Conservation (phyloP, 257 asterid species). For the Fraxinus cuspidata region DNA sequence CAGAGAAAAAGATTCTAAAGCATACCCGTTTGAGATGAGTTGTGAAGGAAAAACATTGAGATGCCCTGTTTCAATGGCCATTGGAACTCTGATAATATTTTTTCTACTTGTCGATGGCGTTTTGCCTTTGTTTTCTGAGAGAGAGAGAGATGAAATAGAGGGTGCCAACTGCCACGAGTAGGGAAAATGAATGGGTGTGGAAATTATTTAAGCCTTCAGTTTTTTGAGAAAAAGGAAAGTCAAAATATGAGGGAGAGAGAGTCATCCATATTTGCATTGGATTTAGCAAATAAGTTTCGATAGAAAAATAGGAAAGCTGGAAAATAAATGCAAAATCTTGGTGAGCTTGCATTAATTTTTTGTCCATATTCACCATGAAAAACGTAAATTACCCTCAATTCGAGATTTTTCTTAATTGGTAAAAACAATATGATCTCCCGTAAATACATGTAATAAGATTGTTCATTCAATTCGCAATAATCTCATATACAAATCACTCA, state of each 20-base stretch:
- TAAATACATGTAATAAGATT: no score
- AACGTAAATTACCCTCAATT: no score
- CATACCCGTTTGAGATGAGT: slow-evolving; percentile 39
- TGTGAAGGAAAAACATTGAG: slow-evolving; percentile 39
- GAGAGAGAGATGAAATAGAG: slow-evolving; percentile 1
- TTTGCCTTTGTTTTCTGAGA: not conserved
- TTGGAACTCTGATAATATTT: not conserved
- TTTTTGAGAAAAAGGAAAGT: slow-evolving; percentile 22
- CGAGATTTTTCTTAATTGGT: no score
- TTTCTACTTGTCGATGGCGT: not conserved
- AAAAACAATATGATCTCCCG: no score
- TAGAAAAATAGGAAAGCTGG: no score
- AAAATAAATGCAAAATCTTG: no score
- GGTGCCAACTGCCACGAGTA: slow-evolving; percentile 26
- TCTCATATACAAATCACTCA: no score
- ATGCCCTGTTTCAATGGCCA: slow-evolving; percentile 53
- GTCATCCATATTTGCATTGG: slow-evolving; percentile 21
- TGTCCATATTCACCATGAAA: no score
- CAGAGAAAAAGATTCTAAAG: not conserved
- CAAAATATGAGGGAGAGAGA: slow-evolving; percentile 22
- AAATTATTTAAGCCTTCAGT: slow-evolving; percentile 32
- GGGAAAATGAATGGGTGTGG: slow-evolving; percentile 21
- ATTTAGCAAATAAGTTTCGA: no score
- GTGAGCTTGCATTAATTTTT: no score
- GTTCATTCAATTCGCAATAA: no score